Conservation (phyloP, 2,329 filamentous ascomycete species). For the Clarireedia sp. region DNA sequence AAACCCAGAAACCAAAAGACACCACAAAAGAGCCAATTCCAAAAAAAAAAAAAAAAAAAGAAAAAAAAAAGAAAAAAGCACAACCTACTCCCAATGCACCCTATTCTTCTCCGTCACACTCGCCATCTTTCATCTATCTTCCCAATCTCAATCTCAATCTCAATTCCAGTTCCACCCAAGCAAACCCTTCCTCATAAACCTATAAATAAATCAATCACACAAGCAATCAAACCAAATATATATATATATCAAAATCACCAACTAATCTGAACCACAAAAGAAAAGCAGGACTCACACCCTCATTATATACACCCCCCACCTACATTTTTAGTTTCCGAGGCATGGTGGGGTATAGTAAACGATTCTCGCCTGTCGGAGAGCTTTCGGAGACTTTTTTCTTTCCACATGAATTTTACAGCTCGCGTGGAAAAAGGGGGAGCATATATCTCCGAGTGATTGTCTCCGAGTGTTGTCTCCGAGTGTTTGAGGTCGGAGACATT, state of each 20-base stretch:
- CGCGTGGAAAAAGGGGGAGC: constrained; percentile 5
- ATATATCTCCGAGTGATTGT: constrained; percentile 14
- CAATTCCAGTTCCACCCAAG: background rate
- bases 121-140: too few relatives aligned
- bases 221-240: background rate
- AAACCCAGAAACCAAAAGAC: background rate
- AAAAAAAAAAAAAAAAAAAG: background rate
- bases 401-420: background rate
- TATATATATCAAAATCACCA: background rate
- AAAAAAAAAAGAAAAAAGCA: background rate
- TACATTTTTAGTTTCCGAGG: background rate
- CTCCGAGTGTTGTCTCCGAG: constrained; percentile 14
- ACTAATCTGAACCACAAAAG: too few relatives aligned
- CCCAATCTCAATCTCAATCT: too few relatives aligned
- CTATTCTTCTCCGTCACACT: constrained; percentile 32
- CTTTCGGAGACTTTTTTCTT: constrained; percentile 18
- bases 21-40: too few relatives aligned
- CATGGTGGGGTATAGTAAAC: background rate
- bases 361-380: constrained; percentile 19
- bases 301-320: too few relatives aligned
- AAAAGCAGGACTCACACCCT: background rate
- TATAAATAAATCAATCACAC: background rate
- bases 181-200: background rate
- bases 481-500: background rate
- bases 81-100: constrained; percentile 34